Evolutionary conservation across 2,329 filamentous ascomycete species (phyloP).

Genomic region (Diaporthe citri): DNA sequence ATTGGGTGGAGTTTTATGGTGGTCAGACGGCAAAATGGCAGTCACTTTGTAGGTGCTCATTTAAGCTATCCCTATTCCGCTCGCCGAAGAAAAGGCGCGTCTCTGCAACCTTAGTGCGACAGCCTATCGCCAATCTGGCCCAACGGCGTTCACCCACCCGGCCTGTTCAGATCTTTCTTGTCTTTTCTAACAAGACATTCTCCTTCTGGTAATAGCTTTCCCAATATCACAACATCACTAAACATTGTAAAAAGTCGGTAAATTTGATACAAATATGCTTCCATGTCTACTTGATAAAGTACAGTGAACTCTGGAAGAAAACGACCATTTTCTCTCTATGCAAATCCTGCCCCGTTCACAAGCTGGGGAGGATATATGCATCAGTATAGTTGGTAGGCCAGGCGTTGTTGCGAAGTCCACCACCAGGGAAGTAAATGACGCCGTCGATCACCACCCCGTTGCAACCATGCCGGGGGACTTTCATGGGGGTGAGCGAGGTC

Average conservation of each 20-base stretch:
- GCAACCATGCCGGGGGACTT: conserved; percentile 41
- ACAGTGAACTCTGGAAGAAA: background rate
- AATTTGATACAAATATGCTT: no score
- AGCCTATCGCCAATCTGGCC: background rate
- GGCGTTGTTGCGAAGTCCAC: conserved; percentile 28
- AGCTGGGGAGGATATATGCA: conserved; percentile 9
- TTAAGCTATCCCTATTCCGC: conserved; percentile 11
- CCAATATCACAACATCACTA: background rate
- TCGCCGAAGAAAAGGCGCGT: conserved; percentile 12
- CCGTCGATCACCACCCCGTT: conserved; percentile 33
- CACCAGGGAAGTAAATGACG: conserved; percentile 26
- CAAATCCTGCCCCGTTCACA: background rate
- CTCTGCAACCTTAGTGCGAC: background rate
- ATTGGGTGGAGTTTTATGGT: background rate
- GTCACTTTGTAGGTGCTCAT: background rate
- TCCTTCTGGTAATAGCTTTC: no score
- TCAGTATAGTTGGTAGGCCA: conserved; percentile 32
- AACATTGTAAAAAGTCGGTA: no score
- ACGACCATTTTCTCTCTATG: fast-evolving
- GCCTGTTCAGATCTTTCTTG: background rate
- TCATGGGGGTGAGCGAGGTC: conserved; percentile 38
- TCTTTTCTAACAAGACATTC: background rate
- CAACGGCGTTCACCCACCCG: background rate
- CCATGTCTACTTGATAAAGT: background rate
- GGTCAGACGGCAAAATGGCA: background rate